Base-by-base conservation (phyloP, 2,329 filamentous ascomycete species). In the Aspergillus phoenicis region DNA sequence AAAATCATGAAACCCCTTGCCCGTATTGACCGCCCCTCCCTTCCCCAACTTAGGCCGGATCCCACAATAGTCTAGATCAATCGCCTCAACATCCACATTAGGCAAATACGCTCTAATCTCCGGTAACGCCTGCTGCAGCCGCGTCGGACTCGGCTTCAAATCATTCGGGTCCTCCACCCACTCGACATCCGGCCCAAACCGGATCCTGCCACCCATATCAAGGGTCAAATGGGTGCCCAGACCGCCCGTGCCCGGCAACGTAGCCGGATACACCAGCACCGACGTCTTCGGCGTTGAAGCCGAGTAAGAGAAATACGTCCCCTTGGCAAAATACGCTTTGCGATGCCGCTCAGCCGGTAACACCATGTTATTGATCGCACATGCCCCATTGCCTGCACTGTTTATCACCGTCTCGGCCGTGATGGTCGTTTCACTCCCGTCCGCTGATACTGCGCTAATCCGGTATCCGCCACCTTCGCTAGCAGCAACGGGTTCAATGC, bases 191-290 rank as follows among this genome's bases (percentile, higher is more conserved):
- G 95, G 95, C 0, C 95, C 95, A 75, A 99, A 99, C 39, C 92
- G 89, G 47, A 98, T 84, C 0, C 91, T 86, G 0, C 94, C 93
- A 0, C 82, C 85, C 78, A 98, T 84, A 75, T 99, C 95, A 60
- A 98, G 84, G 1, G 95, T 99, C 17, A 99, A 82, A 76, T 99
- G 95, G 0, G 95, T 98, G 52, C 95, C 95, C 0, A 99, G 94
- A 0, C 95, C 94, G 55, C 87, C 93, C 22, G 89, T 85, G 2
- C 93, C 93, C 0, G 93, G 90, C 8, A 90, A 82, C 0, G 94
- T 93, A 0, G 90, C 93, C 0, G 95, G 95, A 72, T 98, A 99
- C 54, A 99, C 83, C 22, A 99, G 85, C 0, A 90, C 91, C 2
- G 78, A 81, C 10, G 93, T 87, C 43, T 79, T 82, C 0, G 92